Evolutionary conservation across 352 stramenopile species (phyloP).

Genomic region (Stephanocyclus meneghinianus): DNA sequence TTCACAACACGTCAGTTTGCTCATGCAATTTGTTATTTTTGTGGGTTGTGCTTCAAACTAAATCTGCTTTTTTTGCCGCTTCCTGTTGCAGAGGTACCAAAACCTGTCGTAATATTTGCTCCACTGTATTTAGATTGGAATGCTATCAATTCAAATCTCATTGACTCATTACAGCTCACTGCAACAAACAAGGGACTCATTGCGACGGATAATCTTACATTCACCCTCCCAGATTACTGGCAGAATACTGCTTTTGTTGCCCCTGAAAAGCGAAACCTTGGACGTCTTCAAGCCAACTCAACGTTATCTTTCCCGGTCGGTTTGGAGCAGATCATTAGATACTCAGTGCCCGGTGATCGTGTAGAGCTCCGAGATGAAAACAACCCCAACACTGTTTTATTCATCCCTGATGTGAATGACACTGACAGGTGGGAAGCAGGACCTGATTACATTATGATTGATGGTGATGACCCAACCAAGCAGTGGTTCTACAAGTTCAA

Average conservation of each 20-base stretch:
- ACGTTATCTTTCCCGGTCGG: constrained; percentile 24
- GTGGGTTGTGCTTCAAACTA: not conserved
- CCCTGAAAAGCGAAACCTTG: constrained; percentile 10
- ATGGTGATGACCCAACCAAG: constrained; percentile 8
- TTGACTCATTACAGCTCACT: constrained; percentile 26
- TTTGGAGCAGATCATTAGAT: constrained; percentile 28
- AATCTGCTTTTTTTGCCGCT: not conserved
- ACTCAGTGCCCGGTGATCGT: constrained; percentile 23
- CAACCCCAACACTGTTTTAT: constrained; percentile 23
- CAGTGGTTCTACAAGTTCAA: constrained; percentile 38
- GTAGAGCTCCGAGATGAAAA: constrained; percentile 18
- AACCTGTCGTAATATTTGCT: constrained; percentile 24
- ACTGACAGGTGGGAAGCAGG: constrained; percentile 20
- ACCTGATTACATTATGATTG: constrained; percentile 25
- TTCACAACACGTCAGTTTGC: constrained; percentile 27
- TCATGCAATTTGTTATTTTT: not conserved
- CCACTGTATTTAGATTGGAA: constrained; percentile 21
- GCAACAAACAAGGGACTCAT: constrained; percentile 31
- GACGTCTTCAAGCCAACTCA: constrained; percentile 26
- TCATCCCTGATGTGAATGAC: constrained; percentile 20
- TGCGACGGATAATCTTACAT: constrained; percentile 23
- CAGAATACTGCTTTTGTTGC: constrained; percentile 26
- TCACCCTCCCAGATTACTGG: constrained; percentile 15
- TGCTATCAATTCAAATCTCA: constrained; percentile 13
- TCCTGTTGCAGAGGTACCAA: constrained; percentile 5